Conservation (phyloP, 305 asterid species). For the Striga hermonthica region DNA sequence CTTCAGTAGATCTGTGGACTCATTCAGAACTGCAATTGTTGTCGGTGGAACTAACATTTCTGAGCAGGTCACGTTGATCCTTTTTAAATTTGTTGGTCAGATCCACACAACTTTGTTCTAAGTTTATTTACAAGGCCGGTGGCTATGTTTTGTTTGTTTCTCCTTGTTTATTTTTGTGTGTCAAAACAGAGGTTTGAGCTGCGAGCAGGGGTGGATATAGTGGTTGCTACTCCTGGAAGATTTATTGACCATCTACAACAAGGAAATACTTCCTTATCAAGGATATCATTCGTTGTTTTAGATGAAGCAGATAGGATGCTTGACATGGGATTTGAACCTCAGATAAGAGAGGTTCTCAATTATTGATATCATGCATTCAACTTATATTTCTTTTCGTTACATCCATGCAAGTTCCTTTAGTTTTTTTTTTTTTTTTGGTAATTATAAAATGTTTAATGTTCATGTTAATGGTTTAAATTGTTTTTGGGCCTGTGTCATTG, state of each 20-base stretch:
- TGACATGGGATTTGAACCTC: constrained; percentile 93
- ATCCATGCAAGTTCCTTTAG: background rate
- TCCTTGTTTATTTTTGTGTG: constrained; percentile 38
- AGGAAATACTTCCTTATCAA: constrained; percentile 65
- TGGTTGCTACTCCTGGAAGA: constrained; percentile 93
- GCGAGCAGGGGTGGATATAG: constrained; percentile 73
- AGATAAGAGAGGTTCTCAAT: constrained; percentile 69
- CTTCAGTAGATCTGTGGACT: constrained; percentile 68
- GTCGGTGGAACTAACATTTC: constrained; percentile 85
- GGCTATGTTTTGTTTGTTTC: constrained; percentile 24
- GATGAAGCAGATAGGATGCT: constrained; percentile 95
- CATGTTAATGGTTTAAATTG: constrained; percentile 7
- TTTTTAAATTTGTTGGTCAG: constrained; percentile 27
- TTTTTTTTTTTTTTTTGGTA: background rate
- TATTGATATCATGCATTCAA: constrained; percentile 20
- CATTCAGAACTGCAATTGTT: constrained; percentile 66
- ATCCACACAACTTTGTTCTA: constrained; percentile 11
- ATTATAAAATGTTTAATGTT: constrained; percentile 6
- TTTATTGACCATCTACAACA: constrained; percentile 79
- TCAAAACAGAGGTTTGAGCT: constrained; percentile 73
- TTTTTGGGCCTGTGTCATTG: constrained; percentile 5
- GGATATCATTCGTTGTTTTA: constrained; percentile 66
- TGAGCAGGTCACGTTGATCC: constrained; percentile 52
- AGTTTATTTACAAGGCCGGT: constrained; percentile 13
- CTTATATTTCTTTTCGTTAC: constrained; percentile 7